Conservation (phyloP, 129 eudicot species). For the Flaveria robusta region DNA sequence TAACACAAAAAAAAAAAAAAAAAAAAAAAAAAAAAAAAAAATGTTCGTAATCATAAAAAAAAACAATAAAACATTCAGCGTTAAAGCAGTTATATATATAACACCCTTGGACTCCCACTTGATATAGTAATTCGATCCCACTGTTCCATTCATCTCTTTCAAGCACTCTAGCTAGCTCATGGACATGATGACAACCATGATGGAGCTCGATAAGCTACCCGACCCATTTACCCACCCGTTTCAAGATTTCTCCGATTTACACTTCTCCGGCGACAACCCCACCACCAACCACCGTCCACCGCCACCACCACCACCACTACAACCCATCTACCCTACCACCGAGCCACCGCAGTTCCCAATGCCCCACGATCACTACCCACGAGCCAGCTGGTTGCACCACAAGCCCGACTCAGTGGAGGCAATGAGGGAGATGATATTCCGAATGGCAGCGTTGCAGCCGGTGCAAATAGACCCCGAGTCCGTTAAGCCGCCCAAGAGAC, state of each 20-base stretch:
- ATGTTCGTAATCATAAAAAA: not conserved
- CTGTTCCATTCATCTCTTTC: conserved; percentile 36
- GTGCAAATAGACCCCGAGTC: conserved; percentile 58
- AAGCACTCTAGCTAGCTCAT: conserved; percentile 14
- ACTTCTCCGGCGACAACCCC: conserved; percentile 23
- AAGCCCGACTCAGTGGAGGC: conserved; percentile 52
- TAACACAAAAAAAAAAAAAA: not conserved
- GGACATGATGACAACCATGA: conserved; percentile 51
- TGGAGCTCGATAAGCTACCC: conserved; percentile 47
- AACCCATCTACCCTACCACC: not conserved
- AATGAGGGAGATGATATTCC: conserved; percentile 68
- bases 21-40: not conserved
- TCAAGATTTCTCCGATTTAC: conserved; percentile 28
- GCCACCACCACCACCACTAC: conserved; percentile 9
- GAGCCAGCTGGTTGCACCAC: conserved; percentile 37
- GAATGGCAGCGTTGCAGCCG: conserved; percentile 69
- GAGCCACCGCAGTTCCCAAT: not conserved
- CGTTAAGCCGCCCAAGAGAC: conserved; percentile 59
- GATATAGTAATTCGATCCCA: conserved; percentile 37
- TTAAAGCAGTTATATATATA: conserved; percentile 35
- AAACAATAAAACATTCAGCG: conserved; percentile 21
- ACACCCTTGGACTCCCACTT: conserved; percentile 38
- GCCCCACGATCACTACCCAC: conserved; percentile 29
- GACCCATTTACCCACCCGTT: conserved; percentile 44
- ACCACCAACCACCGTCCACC: conserved; percentile 33